Conservation (phyloP, 2,329 filamentous ascomycete species). For the Penicillium sclerotiorum region DNA sequence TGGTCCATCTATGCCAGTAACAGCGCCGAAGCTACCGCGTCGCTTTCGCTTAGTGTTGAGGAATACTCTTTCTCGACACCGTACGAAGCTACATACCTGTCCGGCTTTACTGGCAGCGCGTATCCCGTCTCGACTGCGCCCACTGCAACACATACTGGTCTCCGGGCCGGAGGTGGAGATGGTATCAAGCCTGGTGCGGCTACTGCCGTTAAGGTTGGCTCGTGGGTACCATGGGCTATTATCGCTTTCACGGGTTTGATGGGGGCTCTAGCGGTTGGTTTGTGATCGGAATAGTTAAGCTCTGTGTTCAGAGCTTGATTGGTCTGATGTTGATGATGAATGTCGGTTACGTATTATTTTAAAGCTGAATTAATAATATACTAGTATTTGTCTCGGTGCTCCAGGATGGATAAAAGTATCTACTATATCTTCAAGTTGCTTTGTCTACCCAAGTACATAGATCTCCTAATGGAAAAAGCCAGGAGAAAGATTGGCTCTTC, state of each 20-base stretch:
- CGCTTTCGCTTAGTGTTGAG: constrained; percentile 1
- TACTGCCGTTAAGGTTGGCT: neutral
- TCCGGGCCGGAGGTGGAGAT: neutral
- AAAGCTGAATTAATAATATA: too few relatives aligned
- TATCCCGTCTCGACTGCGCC: too few relatives aligned
- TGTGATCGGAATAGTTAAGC: constrained; percentile 17
- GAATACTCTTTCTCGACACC: constrained; percentile 11
- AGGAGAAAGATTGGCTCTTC: too few relatives aligned
- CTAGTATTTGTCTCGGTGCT: too few relatives aligned
- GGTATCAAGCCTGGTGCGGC: neutral
- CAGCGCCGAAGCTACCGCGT: constrained; percentile 10
- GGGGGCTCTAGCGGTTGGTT: constrained; percentile 19
- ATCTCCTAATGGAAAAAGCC: too few relatives aligned
- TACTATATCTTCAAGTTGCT: too few relatives aligned
- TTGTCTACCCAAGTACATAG: too few relatives aligned
- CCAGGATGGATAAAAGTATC: too few relatives aligned
- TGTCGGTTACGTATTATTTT: neutral
- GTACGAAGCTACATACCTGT: constrained; percentile 20
- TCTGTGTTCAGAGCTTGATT: neutral
- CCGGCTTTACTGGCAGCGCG: constrained; percentile 13
- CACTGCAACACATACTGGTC: neutral
- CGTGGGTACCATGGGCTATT: neutral
- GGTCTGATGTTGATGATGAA: neutral
- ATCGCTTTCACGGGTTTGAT: constrained; percentile 8
- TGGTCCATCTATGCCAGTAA: constrained; percentile 19